Conservation (phyloP, 352 stramenopile genomes). For the Pythium aphanidermatum region DNA sequence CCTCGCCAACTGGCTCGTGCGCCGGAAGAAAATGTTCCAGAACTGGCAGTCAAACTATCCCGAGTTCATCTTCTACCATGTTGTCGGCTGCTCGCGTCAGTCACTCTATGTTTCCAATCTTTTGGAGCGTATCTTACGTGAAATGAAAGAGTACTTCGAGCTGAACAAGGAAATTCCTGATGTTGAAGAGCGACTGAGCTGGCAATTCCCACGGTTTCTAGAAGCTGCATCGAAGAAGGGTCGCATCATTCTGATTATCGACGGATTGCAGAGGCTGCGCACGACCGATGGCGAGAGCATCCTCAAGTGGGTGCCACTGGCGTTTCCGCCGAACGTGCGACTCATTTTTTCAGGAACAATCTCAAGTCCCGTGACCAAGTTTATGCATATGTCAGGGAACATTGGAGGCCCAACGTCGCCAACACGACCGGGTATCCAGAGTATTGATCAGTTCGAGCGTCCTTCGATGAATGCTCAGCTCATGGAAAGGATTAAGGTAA, state of each 20-base stretch:
- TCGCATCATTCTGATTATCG: conserved; percentile 86
- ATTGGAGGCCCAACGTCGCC: conserved; percentile 6
- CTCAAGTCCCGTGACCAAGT: conserved; percentile 39
- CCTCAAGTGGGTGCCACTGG: conserved; percentile 87
- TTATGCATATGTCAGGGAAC: conserved; percentile 20
- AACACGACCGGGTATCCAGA: conserved; percentile 18
- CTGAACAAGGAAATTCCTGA: conserved; percentile 80
- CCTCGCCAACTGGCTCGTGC: conserved; percentile 77
- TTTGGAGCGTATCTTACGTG: conserved; percentile 79
- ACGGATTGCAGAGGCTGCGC: conserved; percentile 80
- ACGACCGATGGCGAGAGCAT: conserved; percentile 86
- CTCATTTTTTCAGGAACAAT: conserved; percentile 77
- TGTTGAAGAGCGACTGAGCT: conserved; percentile 83
- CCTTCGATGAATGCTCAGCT: conserved; percentile 56
- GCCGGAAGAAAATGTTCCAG: conserved; percentile 81
- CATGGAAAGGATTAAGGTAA: conserved; percentile 76
- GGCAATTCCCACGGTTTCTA: conserved; percentile 88
- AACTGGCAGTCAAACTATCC: conserved; percentile 78
- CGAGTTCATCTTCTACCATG: conserved; percentile 89
- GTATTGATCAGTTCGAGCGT: conserved; percentile 53
- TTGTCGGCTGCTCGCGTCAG: conserved; percentile 84
- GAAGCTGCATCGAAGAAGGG: conserved; percentile 88
- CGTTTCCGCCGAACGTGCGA: conserved; percentile 84
- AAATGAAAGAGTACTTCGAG: conserved; percentile 91
- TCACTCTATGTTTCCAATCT: conserved; percentile 84